Conservation (phyloP, 2,329 filamentous ascomycete genomes). For the Xylaria sp. region DNA sequence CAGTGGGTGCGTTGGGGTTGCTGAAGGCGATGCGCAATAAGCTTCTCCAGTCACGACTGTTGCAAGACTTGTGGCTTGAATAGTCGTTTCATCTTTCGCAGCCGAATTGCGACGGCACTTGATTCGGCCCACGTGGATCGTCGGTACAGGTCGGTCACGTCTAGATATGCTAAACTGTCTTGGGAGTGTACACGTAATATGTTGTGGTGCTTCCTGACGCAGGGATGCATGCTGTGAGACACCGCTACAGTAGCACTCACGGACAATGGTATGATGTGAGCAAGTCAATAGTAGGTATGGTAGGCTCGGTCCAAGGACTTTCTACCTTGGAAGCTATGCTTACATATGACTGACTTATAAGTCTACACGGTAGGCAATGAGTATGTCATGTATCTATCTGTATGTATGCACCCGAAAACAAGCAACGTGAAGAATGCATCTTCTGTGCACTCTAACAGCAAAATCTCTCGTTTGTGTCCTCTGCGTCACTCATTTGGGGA, state of each 20-base stretch:
- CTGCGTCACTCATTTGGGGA: background rate
- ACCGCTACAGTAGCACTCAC: no score
- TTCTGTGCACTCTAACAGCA: background rate
- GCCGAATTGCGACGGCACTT: slow-evolving; percentile 8
- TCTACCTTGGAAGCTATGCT: no score
- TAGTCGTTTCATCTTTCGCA: slow-evolving; percentile 24
- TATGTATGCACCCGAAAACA: slow-evolving; percentile 5
- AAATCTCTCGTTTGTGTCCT: background rate
- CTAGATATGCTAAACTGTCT: background rate
- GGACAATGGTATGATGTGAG: no score
- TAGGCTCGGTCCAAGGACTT: no score
- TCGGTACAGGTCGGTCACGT: background rate
- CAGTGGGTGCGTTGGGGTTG: no score
- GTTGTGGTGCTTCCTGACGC: no score
- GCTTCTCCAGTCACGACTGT: slow-evolving; percentile 1
- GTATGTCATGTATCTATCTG: background rate
- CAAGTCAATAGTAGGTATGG: no score
- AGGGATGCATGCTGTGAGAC: no score
- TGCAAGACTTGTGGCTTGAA: slow-evolving; percentile 2
- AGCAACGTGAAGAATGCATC: background rate
- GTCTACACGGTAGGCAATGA: background rate
- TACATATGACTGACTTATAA: no score
- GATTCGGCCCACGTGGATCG: slow-evolving; percentile 29
- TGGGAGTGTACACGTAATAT: background rate
- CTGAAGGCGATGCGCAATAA: background rate